Percentiles rank a stretch among this genome's conserved stretches.
phyloP scores from a whole-genome alignment of 1,284 basidiomycete genomes.

The Tilletia setariae region DNA sequence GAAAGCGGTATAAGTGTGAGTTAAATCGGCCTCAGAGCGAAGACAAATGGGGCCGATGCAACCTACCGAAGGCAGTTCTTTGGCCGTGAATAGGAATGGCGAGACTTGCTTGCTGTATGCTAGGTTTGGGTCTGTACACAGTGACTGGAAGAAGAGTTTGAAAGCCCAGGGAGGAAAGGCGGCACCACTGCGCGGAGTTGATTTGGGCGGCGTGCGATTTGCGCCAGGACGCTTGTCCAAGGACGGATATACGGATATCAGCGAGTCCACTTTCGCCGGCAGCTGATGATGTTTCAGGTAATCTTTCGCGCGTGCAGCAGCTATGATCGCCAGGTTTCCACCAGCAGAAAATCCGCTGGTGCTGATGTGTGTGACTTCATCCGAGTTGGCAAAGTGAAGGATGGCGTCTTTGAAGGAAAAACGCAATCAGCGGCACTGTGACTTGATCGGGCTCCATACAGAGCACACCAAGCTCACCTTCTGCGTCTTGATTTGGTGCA shows the following conservation, averaged over 20 bases:
- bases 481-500: neutral
- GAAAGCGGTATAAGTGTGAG: neutral
- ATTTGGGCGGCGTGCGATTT: neutral
- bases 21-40: neutral
- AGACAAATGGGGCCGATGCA: neutral
- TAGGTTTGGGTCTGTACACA: neutral
- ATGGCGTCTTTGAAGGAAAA: neutral
- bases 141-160: neutral
- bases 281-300: neutral
- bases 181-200: neutral
- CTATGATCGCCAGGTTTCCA: neutral
- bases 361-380: neutral
- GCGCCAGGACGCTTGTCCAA: neutral
- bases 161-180: neutral
- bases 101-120: neutral
- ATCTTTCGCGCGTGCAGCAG: neutral
- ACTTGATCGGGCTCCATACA: too few relatives aligned
- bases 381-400: constrained; percentile 1
- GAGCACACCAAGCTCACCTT: neutral
- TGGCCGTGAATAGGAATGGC: neutral
- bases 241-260: neutral
- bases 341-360: neutral
- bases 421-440: too few relatives aligned
- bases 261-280: neutral
- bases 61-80: neutral